Base-by-base conservation (phyloP, 108 stramenopile species). In the Conticribra guillardii region DNA sequence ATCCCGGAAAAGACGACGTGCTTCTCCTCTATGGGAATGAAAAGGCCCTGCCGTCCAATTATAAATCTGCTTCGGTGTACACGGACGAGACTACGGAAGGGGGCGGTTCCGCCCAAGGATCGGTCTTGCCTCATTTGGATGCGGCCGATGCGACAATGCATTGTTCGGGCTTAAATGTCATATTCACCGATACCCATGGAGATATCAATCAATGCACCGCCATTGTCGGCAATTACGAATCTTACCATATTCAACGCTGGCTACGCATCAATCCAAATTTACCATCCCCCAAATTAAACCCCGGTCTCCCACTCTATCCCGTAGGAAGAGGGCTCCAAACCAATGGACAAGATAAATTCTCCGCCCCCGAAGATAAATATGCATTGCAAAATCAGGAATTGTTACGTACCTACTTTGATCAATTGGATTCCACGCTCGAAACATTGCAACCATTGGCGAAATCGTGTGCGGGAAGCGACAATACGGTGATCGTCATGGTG, bases 211-310 rank as follows among this genome's bases (percentile, higher is more conserved):
- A 88, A 56, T 95, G 93, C 44, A 77, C 64, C 34, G 93, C 87
- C 8, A 69, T 95, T 8, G 73, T 95, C 18, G 85, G 86, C 11
- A 84, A 92, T 37, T 95, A 85, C 33, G 89, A 90, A 76, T 83
- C 84, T 18, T 95, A 82, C 65, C 85, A 92, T 62, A 63, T 95
- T 11, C 89, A 92, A 73, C 84, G 89, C 2, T 78, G 76, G 76
- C 74, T 94, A 85, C 55, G 93, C 27, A 62, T 73, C 45, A 46
- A 67, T 22, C 23, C 54, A 0, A 44, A 58, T 11, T 30, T 54
- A 15, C 29, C 19, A 33, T 30, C 26, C 3, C 2, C 59, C 0
- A 60, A 62, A 18, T 29, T 86, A 2, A 61, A 86, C 49, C 7
- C 27, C 4, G 16, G 60, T 0, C 9, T 64, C 4, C 87, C 85